These are phyloP conservation scores for Immersiporthe knoxdaviesiana DNA, from an alignment of 2,329 filamentous ascomycete species.

Conservation along the genomic window DNA sequence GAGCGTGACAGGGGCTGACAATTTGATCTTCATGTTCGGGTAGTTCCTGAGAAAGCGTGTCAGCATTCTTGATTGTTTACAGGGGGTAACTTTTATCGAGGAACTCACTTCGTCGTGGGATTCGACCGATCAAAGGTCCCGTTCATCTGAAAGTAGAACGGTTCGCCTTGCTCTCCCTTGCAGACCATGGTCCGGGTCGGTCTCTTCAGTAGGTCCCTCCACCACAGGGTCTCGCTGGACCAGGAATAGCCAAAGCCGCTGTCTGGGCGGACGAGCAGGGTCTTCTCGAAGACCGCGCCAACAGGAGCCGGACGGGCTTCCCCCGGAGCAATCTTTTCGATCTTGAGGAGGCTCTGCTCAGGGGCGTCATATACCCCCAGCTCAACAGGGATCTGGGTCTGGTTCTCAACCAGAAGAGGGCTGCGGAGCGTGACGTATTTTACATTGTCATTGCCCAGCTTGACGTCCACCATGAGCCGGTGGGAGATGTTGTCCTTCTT, in stretches of 20 bases:
- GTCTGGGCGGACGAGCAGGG: slow-evolving; percentile 84
- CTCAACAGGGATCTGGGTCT: slow-evolving; percentile 94
- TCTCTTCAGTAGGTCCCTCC: slow-evolving; percentile 85
- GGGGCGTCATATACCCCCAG: slow-evolving; percentile 86
- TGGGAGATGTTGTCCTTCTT: slow-evolving; percentile 85
- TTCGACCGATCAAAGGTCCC: slow-evolving; percentile 83
- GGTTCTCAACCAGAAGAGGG: slow-evolving; percentile 89
- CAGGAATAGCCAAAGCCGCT: slow-evolving; percentile 96
- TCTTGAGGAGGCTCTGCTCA: slow-evolving; percentile 90
- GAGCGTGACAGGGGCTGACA: slow-evolving; percentile 90
- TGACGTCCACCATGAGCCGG: slow-evolving; percentile 88
- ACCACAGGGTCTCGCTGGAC: slow-evolving; percentile 88
- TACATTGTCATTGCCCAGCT: slow-evolving; percentile 89
- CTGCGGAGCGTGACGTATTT: slow-evolving; percentile 97
- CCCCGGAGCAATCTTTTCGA: slow-evolving; percentile 94
- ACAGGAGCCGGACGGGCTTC: slow-evolving; percentile 89
- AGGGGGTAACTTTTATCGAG: not conserved
- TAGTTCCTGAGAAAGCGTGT: slow-evolving; percentile 66
- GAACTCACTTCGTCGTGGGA: slow-evolving; percentile 70
- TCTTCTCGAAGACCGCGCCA: slow-evolving; percentile 88
- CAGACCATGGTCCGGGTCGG: slow-evolving; percentile 89
- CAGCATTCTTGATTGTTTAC: slow-evolving; percentile 36
- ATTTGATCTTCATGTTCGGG: slow-evolving; percentile 89
- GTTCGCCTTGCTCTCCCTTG: slow-evolving; percentile 81
- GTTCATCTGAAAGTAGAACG: slow-evolving; percentile 97